A percentile compares a stretch with the other conserved stretches of the same genome.
Conservation (phyloP, 164 flowering plant genomes). For the Liriodendron chinense region DNA sequence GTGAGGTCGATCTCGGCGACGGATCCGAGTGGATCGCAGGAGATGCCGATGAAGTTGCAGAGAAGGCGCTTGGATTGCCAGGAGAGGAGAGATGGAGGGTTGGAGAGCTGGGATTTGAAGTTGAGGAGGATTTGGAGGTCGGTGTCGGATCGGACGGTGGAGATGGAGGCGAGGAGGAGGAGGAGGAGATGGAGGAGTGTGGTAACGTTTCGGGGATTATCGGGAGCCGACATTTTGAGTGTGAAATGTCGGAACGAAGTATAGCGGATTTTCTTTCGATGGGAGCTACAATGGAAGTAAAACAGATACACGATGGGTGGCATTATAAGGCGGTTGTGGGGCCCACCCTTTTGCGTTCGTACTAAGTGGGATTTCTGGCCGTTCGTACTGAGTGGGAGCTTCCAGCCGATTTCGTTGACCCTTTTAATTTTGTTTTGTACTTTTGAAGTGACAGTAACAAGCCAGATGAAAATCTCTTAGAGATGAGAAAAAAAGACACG, state of each 20-base stretch:
- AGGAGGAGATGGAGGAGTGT: background rate
- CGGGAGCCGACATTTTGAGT: constrained; percentile 6
- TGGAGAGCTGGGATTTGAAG: constrained; percentile 35
- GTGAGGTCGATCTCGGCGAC: constrained; percentile 48
- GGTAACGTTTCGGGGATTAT: background rate
- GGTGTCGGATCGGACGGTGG: constrained; percentile 1
- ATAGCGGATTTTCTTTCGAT: background rate
- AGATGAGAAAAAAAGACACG: no score
- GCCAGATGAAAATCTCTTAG: no score
- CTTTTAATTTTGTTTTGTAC: no score
- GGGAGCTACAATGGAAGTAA: no score
- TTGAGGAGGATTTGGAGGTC: constrained; percentile 42
- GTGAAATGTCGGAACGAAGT: background rate
- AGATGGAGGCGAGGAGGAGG: constrained; percentile 4
- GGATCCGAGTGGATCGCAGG: constrained; percentile 34
- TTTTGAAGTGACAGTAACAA: no score
- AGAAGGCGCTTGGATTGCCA: constrained; percentile 30
- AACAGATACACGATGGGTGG: background rate
- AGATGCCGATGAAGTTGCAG: constrained; percentile 58
- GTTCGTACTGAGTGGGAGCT: background rate
- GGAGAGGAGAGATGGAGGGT: constrained; percentile 27
- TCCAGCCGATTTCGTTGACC: background rate
- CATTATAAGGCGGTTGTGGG: background rate
- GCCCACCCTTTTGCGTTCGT: background rate
- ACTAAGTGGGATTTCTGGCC: background rate